A percentile compares a stretch with the other conserved stretches of the same genome.
Evolutionary conservation across 2,329 filamentous ascomycete genomes (phyloP).

Genomic region (Teratosphaeria viscida): DNA sequence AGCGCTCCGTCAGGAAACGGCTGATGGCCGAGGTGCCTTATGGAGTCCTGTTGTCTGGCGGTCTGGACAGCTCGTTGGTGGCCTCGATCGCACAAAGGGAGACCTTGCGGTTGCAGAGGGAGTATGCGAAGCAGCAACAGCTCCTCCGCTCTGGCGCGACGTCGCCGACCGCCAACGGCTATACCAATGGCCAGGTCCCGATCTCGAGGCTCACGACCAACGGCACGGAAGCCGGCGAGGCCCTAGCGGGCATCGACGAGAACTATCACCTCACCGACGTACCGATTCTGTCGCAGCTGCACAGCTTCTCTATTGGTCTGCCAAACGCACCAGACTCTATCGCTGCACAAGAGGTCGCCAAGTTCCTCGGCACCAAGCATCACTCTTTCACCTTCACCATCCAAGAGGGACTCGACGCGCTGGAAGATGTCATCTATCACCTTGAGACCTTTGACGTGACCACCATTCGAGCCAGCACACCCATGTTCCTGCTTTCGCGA

Average conservation of each 20-base stretch:
- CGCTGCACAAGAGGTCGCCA: slow-evolving; percentile 84
- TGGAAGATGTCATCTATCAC: slow-evolving; percentile 96
- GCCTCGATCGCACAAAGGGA: slow-evolving; percentile 93
- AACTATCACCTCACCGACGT: slow-evolving; percentile 80
- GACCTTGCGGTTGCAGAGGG: slow-evolving; percentile 45
- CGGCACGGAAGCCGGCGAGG: slow-evolving; percentile 47
- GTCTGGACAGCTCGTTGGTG: slow-evolving; percentile 88
- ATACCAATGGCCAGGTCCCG: slow-evolving; percentile 33
- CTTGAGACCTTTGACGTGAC: slow-evolving; percentile 97
- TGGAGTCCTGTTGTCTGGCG: slow-evolving; percentile 88
- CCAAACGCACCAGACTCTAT: slow-evolving; percentile 85
- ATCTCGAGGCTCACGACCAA: slow-evolving; percentile 20
- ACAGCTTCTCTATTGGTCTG: slow-evolving; percentile 97
- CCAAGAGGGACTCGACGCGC: slow-evolving; percentile 90
- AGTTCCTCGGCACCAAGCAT: slow-evolving; percentile 95
- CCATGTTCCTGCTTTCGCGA: slow-evolving; percentile 93
- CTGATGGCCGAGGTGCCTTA: slow-evolving; percentile 99
- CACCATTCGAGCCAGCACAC: slow-evolving; percentile 93
- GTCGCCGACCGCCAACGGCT: slow-evolving; percentile 19
- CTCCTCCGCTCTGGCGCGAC: slow-evolving; percentile 24
- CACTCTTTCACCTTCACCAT: slow-evolving; percentile 98
- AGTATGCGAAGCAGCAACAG: slow-evolving; percentile 30
- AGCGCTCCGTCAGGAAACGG: slow-evolving; percentile 87
- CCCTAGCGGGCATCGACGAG: slow-evolving; percentile 89
- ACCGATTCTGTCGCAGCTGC: slow-evolving; percentile 85